Evolutionary conservation across 2,329 filamentous ascomycete species (phyloP), one percentile per base, ranked within the genome.

Genomic region (Fusarium vanettenii): DNA sequence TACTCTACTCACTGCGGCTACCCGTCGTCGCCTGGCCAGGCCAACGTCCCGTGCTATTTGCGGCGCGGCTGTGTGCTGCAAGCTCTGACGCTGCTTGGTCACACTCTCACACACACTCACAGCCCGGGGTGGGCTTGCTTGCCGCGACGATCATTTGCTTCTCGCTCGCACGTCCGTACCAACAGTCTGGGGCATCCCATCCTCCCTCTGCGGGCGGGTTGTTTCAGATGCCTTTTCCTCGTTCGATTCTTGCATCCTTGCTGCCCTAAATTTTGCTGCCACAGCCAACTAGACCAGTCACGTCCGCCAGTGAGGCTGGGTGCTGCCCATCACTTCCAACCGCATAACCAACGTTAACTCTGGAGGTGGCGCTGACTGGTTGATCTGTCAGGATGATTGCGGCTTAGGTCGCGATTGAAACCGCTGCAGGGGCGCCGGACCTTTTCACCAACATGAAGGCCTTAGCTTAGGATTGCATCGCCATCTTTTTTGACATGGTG

Each of bases 81-180:
- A 43, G 41, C 65, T 43, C 62, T 33, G 48, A 55, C 48, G 52
- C 52, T 50, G 10, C n/a, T 64, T 65, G 64, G 63, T 41, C 66
- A 65, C 48, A 31, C 48, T 55, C 39, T 37, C 39, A 37, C 55
- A 37, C 27, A 57, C 27, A 37, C 55, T 35, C 20, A 60, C 67
- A 41, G 45, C 29, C 68, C 69, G 45, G 67, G 74, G 69, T 73
- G 63, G 70, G 69, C 77, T 71, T 73, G 76, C 77, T 68, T 79
- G 74, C 77, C 77, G 77, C 66, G 77, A 75, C 74, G 77, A 79
- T 79, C 77, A 79, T 77, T 76, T 77, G 69, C 75, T 71, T 73
- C 62, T 71, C 57, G 56, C 61, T 72, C 55, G 50, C 63, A 67
- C 72, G 59, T 68, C 52, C 67, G 70, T 75, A 72, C 74, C 74